Conservation (phyloP, 2,329 filamentous ascomycete genomes). For the Penicillium sumatraense region DNA sequence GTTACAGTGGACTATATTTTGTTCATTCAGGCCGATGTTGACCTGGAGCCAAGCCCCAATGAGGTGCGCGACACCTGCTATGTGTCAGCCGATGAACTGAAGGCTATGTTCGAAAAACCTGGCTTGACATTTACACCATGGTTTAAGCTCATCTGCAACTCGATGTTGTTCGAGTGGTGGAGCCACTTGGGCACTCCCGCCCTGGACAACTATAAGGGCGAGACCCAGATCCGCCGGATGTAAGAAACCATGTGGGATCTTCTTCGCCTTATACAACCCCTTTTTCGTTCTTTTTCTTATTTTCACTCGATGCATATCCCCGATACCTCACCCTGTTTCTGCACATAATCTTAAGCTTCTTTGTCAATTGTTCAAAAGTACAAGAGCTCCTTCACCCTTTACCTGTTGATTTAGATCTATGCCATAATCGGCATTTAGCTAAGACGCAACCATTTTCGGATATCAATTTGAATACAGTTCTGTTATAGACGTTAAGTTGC, state of each 20-base stretch:
- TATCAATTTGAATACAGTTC: constrained; percentile 12
- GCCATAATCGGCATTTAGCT: background rate
- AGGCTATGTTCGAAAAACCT: constrained; percentile 81
- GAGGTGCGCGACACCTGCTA: constrained; percentile 87
- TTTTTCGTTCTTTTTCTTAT: background rate
- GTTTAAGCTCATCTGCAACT: constrained; percentile 99
- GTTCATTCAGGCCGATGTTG: constrained; percentile 93
- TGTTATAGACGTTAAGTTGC: background rate
- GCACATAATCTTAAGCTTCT: background rate
- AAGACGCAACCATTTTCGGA: background rate
- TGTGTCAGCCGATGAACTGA: constrained; percentile 80
- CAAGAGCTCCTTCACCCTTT: background rate
- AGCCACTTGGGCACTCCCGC: constrained; percentile 73
- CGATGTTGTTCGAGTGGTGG: constrained; percentile 99
- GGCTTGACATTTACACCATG: constrained; percentile 89
- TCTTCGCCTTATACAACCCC: background rate
- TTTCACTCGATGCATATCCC: constrained; percentile 15
- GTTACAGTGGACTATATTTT: constrained; percentile 87
- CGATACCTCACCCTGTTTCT: constrained; percentile 12
- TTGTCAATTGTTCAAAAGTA: background rate
- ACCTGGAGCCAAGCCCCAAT: constrained; percentile 79
- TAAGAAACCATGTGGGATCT: constrained; percentile 34
- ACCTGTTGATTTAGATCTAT: background rate
- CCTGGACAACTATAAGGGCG: constrained; percentile 82
- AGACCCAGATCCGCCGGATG: constrained; percentile 89